Conservation (phyloP, 2,329 filamentous ascomycete genomes). For the Ambrosiella cleistominuta region DNA sequence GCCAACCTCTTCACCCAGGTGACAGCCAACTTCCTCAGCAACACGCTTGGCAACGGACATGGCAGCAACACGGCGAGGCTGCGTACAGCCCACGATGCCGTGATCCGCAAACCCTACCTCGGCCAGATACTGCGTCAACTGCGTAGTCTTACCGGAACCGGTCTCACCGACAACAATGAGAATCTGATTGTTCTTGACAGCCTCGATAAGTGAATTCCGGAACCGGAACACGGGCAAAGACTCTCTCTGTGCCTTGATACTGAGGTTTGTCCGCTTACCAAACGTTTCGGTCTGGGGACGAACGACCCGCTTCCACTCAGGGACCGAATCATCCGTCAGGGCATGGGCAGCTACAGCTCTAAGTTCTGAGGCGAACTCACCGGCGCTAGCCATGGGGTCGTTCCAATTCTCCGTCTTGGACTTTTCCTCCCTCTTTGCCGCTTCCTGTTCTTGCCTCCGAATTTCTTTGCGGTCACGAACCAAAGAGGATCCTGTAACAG, state of each 20-base stretch:
- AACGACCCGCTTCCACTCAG: slow-evolving; percentile 82
- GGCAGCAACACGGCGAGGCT: slow-evolving; percentile 88
- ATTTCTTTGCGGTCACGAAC: slow-evolving; percentile 82
- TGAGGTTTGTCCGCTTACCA: slow-evolving; percentile 75
- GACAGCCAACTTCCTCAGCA: slow-evolving; percentile 83
- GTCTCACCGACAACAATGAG: slow-evolving; percentile 95
- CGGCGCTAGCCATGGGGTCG: slow-evolving; percentile 80
- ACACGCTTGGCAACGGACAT: slow-evolving; percentile 98
- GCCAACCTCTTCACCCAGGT: slow-evolving; percentile 79
- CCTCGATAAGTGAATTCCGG: slow-evolving; percentile 70
- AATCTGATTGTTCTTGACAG: slow-evolving; percentile 73
- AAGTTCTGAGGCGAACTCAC: slow-evolving; percentile 79
- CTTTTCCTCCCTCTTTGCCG: slow-evolving; percentile 47
- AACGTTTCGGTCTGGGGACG: slow-evolving; percentile 63
- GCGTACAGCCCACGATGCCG: slow-evolving; percentile 88
- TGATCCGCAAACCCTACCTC: slow-evolving; percentile 78
- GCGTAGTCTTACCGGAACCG: slow-evolving; percentile 92
- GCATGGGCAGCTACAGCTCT: slow-evolving; percentile 43
- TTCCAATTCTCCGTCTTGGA: slow-evolving; percentile 88
- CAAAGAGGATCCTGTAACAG: slow-evolving; percentile 77
- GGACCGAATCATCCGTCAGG: slow-evolving; percentile 49
- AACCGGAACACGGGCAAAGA: slow-evolving; percentile 80
- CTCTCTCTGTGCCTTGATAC: slow-evolving; percentile 88
- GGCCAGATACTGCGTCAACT: slow-evolving; percentile 85
- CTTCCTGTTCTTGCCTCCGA: slow-evolving; percentile 73